Percentiles rank a stretch among this genome's conserved stretches.
Conservation (phyloP, 148 eudicot genomes). For the Dysphania ambrosioides region DNA sequence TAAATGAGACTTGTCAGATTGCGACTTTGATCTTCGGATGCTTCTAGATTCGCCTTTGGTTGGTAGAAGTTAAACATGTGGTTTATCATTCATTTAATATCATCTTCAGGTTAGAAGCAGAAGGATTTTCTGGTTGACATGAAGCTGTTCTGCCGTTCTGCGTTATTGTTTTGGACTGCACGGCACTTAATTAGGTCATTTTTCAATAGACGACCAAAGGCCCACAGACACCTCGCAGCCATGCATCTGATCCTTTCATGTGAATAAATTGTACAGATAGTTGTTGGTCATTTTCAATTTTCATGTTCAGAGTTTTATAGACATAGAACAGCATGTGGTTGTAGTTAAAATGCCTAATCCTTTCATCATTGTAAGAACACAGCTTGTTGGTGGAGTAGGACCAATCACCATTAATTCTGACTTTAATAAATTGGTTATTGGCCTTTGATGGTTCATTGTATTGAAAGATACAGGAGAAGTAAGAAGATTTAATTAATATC, state of each 20-base stretch:
- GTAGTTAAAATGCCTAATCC: not conserved
- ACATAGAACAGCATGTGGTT: slow-evolving; percentile 7
- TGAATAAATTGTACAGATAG: slow-evolving; percentile 14
- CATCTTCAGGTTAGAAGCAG: slow-evolving; percentile 6
- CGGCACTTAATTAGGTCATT: not conserved
- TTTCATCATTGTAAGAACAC: slow-evolving; percentile 11
- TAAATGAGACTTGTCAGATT: no score
- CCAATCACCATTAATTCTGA: not conserved
- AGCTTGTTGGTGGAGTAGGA: not conserved
- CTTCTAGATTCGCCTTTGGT: no score
- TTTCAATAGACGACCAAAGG: slow-evolving; percentile 15
- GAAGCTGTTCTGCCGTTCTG: not conserved
- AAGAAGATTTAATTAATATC: not conserved
- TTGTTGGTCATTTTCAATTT: slow-evolving; percentile 18
- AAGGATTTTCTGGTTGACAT: not conserved
- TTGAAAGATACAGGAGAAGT: not conserved
- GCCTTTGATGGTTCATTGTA: not conserved
- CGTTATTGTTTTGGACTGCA: not conserved
- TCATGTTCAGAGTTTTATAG: slow-evolving; percentile 9
- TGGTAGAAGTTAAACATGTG: slow-evolving; percentile 5
- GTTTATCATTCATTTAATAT: not conserved
- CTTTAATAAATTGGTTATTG: not conserved
- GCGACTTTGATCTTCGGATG: slow-evolving; percentile 14
- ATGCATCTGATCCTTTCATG: not conserved
- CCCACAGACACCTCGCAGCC: slow-evolving; percentile 15